Evolutionary conservation across 78 protist genomes (phyloP), one percentile per base, ranked within the genome.

Genomic region (Speleostelium caveatum): DNA sequence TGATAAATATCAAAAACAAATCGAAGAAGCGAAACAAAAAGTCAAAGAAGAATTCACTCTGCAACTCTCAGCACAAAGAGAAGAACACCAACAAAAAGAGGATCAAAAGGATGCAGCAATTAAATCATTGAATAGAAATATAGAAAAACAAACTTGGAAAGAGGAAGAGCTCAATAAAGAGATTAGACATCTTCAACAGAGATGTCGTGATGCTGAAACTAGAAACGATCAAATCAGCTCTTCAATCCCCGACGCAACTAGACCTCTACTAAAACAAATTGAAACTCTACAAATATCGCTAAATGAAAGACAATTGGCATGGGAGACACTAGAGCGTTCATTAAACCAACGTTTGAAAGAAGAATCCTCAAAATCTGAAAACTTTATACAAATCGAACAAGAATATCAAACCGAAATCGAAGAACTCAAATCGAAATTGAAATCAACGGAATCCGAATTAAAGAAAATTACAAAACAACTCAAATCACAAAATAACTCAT

Each of bases 181-280:
- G 75, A 86, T 75, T 2, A 45, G 28, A 17, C 77, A 86, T 55
- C 75, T 86, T 19, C 74, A 86, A 51, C 80, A 75, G 33, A 1
- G 93, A 55, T 75, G 85, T 65, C n/a, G 87, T 28, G 93, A 73
- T 45, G 93, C 93, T 10, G 93, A 86, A 30, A 26, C 32, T 39
- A 55, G 93, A 60, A 67, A 65, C n/a, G 93, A 86, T 63, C 85
- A 73, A 56, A 8, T 86, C 3, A 38, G 63, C 14, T 65, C 93
- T 22, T 75, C 85, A 6, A 75, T 75, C 17, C 93, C 86, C 5
- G 75, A 86, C 2, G 66, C 93, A 1, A 86, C 93, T 4, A 26
- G 85, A 39, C 93, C 93, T 2, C 26, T 86, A 2, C 32, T 86
- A 0, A 86, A 75, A 55, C 93, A 86, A 32, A 86, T 86, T 28